Conservation (phyloP, 2,329 filamentous ascomycete genomes). For the Aspergillus piperis region DNA sequence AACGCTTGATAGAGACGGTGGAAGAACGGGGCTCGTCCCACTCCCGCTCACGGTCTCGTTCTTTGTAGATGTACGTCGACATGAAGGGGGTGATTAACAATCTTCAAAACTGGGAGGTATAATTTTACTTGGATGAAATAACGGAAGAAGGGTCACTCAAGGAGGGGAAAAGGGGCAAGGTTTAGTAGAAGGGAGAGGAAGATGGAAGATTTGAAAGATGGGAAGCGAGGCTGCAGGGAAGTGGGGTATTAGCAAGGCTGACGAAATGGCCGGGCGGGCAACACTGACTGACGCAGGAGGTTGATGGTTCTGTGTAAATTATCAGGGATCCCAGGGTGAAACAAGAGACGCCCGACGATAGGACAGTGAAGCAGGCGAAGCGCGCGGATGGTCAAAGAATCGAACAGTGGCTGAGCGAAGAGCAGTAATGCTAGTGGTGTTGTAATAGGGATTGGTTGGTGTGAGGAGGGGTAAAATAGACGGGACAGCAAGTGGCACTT, state of each 20-base stretch:
- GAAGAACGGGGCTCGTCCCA: constrained; percentile 46
- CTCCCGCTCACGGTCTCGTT: constrained; percentile 42
- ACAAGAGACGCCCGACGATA: background rate
- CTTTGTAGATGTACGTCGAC: constrained; percentile 42
- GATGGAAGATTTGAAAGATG: constrained; percentile 2
- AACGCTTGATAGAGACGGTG: constrained; percentile 57
- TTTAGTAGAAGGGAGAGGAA: background rate
- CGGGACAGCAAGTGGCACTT: no score
- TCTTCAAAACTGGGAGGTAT: background rate
- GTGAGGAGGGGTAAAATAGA: constrained; percentile 9
- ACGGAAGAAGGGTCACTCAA: background rate
- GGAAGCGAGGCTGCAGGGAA: constrained; percentile 14
- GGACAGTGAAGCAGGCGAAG: background rate
- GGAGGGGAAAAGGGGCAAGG: constrained; percentile 3
- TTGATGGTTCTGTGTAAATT: background rate
- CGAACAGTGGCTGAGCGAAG: constrained; percentile 9
- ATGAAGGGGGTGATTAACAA: constrained; percentile 16
- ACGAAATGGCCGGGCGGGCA: constrained; percentile 1
- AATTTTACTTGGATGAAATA: background rate
- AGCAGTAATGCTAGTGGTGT: background rate
- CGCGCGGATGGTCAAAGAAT: background rate
- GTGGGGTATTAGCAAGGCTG: constrained; percentile 17
- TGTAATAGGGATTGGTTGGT: background rate
- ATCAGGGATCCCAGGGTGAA: constrained; percentile 1
- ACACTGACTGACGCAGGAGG: background rate